Base-by-base conservation (phyloP, 2,329 filamentous ascomycete species). In the Amesomyces nigricolor region DNA sequence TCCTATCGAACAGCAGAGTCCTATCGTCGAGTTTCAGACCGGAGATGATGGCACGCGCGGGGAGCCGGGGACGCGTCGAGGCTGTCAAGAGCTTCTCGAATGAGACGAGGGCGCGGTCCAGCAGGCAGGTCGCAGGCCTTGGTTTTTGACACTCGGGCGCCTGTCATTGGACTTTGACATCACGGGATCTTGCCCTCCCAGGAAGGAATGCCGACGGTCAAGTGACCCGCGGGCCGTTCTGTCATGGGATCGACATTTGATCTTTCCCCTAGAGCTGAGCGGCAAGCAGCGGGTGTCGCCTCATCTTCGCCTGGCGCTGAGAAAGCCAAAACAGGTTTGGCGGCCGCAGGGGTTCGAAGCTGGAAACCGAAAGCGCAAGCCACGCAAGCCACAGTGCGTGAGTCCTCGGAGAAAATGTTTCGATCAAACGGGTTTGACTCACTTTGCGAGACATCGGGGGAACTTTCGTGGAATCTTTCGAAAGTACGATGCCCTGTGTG, bases 271-370 rank as follows among this genome's bases (percentile, higher is more conserved):
- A 32, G 47, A 49, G 56, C 56, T 54, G 51, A 52, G 47, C 53
- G 53, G 52, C 43, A 54, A 55, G 37, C 49, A 37, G 43, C 48
- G 47, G 52, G 49, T 55, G 39, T 46, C 56, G 51, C 56, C 56
- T 58, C 44, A 54, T 19, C 47, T 35, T 51, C 37, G 46, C 51
- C 51, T 46, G 22, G 4, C 35, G 22, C 17, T 11, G 47, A 42
- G 40, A 47, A 26, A 51, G 51, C 48, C 48, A 47, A 38, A 48
- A 14, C 19, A 19, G 14, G 42, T 48, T 56, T 56, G 48, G 53
- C 53, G 26, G 42, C 11, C 11, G n/a, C 26, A 5, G 35, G 39
- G 44, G 43, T 9, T 29, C 19, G 7, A 11, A 9, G 43, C 11
- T 14, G 26, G 17, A 11, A 40, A 35, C 7, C 17, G 22, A 46